Percentiles rank a stretch among this genome's conserved stretches.
These are phyloP conservation scores for Ustilago hordei DNA, from an alignment of 1,284 basidiomycete genomes.

Conservation along the genomic window DNA sequence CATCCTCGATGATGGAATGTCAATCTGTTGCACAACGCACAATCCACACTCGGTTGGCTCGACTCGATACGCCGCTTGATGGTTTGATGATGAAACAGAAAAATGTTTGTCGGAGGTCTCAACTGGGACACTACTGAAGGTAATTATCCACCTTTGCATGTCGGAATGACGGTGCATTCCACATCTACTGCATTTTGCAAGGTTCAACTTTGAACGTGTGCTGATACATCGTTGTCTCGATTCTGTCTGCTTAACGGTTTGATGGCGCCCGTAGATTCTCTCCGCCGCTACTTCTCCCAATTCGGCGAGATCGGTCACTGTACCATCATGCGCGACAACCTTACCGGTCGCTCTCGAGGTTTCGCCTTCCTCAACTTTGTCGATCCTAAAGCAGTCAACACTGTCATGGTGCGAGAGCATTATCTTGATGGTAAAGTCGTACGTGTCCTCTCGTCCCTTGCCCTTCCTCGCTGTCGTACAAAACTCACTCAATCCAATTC, in stretches of 20 bases:
- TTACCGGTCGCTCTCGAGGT: slow-evolving; percentile 85
- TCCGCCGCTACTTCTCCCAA: slow-evolving; percentile 86
- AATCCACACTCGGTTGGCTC: slow-evolving; percentile 11
- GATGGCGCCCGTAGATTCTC: slow-evolving; percentile 74
- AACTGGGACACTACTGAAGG: slow-evolving; percentile 98
- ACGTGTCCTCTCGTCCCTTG: slow-evolving; percentile 66
- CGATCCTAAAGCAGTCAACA: slow-evolving; percentile 85
- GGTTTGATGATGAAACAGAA: slow-evolving; percentile 74
- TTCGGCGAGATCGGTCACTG: slow-evolving; percentile 91
- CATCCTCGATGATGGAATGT: slow-evolving; percentile 41
- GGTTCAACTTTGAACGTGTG: not conserved
- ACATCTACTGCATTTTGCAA: not conserved
- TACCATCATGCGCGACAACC: slow-evolving; percentile 93
- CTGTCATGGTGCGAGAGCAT: slow-evolving; percentile 87
- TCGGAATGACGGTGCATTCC: not conserved
- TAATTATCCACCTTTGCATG: slow-evolving; percentile 16
- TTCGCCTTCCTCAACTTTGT: slow-evolving; percentile 95
- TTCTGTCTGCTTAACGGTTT: slow-evolving; percentile 65
- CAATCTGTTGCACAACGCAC: slow-evolving; percentile 23
- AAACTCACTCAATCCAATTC: not conserved
- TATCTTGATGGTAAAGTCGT: slow-evolving; percentile 93
- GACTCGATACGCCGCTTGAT: slow-evolving; percentile 2
- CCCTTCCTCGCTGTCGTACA: not conserved
- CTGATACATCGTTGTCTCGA: not conserved
- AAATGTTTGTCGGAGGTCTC: slow-evolving; percentile 96